These are phyloP conservation scores for Apiospora rasikravindrae DNA, from an alignment of 2,329 filamentous ascomycete species.

Conservation along the genomic window DNA sequence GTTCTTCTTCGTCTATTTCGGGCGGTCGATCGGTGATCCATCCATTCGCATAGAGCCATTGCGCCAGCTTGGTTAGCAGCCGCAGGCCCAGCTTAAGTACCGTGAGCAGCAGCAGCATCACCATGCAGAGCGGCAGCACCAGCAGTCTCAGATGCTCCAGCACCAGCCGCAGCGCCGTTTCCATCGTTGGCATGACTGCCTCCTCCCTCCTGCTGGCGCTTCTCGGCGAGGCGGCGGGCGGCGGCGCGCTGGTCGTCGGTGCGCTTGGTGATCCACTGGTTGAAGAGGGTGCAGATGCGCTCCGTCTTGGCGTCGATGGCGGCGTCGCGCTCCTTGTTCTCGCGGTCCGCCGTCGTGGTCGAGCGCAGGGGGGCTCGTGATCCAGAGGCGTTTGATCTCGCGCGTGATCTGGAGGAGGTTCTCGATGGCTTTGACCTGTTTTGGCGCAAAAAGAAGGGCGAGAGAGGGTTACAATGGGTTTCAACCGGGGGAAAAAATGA, in stretches of 20 bases:
- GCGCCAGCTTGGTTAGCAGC: not conserved
- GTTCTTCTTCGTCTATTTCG: not conserved
- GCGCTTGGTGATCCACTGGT: slow-evolving; percentile 35
- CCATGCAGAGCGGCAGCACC: not conserved
- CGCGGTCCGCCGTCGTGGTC: slow-evolving; percentile 38
- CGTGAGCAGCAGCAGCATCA: not conserved
- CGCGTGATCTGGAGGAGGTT: slow-evolving; percentile 53
- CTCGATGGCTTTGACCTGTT: slow-evolving; percentile 47
- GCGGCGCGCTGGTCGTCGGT: slow-evolving; percentile 24
- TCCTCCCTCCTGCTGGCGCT: slow-evolving; percentile 12
- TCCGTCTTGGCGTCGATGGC: slow-evolving; percentile 39
- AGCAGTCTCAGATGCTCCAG: not conserved
- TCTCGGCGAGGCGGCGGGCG: not conserved
- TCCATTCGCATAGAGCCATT: not conserved
- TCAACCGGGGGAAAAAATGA: not conserved
- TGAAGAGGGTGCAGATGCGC: slow-evolving; percentile 41
- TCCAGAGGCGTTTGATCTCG: slow-evolving; percentile 56
- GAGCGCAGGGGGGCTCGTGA: slow-evolving; percentile 51
- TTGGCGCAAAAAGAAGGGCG: not conserved
- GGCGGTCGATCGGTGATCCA: not conserved
- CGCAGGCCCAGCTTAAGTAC: too few relatives aligned
- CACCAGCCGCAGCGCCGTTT: not conserved
- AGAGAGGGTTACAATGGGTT: not conserved
- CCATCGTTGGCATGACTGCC: too few relatives aligned
- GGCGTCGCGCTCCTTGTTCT: slow-evolving; percentile 39